phyloP scores from a whole-genome alignment of 1,139 yeast genomes.

The Magnusiomyces fungicola region DNA sequence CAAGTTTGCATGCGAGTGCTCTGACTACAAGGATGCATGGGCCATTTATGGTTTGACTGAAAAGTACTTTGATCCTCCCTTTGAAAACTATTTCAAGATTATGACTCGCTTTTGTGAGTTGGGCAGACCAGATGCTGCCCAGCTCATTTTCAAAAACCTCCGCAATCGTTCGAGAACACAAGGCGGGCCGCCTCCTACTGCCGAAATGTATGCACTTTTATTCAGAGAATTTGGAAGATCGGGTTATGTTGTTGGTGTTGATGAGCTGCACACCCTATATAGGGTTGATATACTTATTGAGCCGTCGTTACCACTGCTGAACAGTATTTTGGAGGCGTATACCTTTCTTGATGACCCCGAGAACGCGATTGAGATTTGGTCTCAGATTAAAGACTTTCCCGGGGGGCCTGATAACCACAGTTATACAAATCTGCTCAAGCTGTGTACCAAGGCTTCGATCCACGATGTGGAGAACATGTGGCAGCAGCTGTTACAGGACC shows the following conservation, averaged over 20 bases:
- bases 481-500: conserved; percentile 47
- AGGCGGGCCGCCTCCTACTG: conserved; percentile 58
- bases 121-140: conserved; percentile 56
- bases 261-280: conserved; percentile 55
- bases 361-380: conserved; percentile 55
- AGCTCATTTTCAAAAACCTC: conserved; percentile 57
- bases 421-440: conserved; percentile 63
- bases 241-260: conserved; percentile 60
- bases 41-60: conserved; percentile 53
- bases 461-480: conserved; percentile 57
- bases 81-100: conserved; percentile 52
- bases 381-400: conserved; percentile 49
- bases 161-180: conserved; percentile 50
- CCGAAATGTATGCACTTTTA: conserved; percentile 53
- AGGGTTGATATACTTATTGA: conserved; percentile 60
- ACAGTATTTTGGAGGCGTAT: conserved; percentile 61
- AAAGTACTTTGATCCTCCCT: conserved; percentile 53
- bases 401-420: conserved; percentile 55
- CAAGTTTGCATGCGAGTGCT: conserved; percentile 39
- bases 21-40: conserved; percentile 51
- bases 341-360: conserved; percentile 54
- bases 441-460: conserved; percentile 53
- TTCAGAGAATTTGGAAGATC: conserved; percentile 54
- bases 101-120: conserved; percentile 53
- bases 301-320: conserved; percentile 52